Evolutionary conservation across 1,284 basidiomycete species (phyloP).

Genomic region (Rhodotorula sp.): DNA sequence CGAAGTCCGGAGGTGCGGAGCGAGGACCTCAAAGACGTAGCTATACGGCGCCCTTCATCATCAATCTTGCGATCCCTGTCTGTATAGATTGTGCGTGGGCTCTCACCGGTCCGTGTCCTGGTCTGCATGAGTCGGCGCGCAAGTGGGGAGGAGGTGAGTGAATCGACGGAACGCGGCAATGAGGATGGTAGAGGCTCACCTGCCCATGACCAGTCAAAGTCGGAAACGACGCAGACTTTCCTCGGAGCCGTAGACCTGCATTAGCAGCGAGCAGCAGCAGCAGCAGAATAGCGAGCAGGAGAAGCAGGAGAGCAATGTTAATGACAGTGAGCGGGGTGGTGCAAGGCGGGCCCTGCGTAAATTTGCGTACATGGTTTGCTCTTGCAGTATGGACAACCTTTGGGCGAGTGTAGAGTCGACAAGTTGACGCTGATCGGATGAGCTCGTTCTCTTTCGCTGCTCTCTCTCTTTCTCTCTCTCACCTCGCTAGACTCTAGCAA

Average conservation of each 20-base stretch:
- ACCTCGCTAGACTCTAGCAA: too few relatives aligned
- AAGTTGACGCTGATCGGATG: neutral
- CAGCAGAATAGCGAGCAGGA: neutral
- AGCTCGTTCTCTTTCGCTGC: neutral
- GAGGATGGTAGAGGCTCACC: constrained; percentile 11
- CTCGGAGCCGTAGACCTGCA: constrained; percentile 2
- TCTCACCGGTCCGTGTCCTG: constrained; percentile 84
- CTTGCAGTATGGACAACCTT: too few relatives aligned
- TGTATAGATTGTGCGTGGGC: rapidly evolving
- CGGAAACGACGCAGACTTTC: constrained; percentile 66
- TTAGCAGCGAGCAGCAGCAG: too few relatives aligned
- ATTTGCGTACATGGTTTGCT: too few relatives aligned
- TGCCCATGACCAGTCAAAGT: constrained; percentile 80
- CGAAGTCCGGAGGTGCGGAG: constrained; percentile 75
- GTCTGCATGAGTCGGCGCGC: constrained; percentile 56
- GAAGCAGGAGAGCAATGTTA: neutral
- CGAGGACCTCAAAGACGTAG: constrained; percentile 91
- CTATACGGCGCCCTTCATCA: neutral
- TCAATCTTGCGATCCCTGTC: rapidly evolving
- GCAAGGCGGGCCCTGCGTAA: too few relatives aligned
- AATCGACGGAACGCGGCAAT: too few relatives aligned
- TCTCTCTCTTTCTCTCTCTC: neutral
- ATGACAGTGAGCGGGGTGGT: too few relatives aligned
- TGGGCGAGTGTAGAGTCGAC: too few relatives aligned
- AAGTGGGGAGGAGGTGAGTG: neutral